Evolutionary conservation across 345 rosid species (phyloP), one percentile per base, ranked within the genome.

Genomic region (Moringa oleifera): DNA sequence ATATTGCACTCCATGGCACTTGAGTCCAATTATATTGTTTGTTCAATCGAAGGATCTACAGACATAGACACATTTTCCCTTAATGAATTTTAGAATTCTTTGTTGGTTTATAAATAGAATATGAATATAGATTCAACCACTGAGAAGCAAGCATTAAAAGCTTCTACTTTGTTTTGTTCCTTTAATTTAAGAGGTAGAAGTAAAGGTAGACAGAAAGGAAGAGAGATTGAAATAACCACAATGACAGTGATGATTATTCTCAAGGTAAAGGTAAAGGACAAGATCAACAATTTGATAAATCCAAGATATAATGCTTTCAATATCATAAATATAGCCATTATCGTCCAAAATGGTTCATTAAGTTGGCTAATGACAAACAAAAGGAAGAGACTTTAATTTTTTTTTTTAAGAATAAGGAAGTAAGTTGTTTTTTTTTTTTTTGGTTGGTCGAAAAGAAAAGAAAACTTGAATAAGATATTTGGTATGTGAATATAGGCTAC

Each of bases 11-110:
- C 57, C 1, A 20, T 66, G 22, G 1, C 69, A 18, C 12, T 10
- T 20, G 57, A 50, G 19, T 66, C 20, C 15, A 25, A 69, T 28
- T 62, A 62, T 62, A 57, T 62, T 18, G 52, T 69, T 0, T 62
- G 58, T 37, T 56, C 58, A 25, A 47, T 59, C 37, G 33, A 68
- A 25, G 55, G 61, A 24, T 61, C 56, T 0, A 61, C 61, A n/a
- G 66, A 68, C 15, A 23, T 55, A 20, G 18, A 68, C 49, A 45
- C 18, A 18, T 22, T 61, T 1, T 50, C 51, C 0, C 46, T 68
- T 62, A 22, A 62, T 36, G 73, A 61, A 54, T 7, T 60, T 2
- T 18, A 59, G 7, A 45, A 61, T 33, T 53, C 61, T 9, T 51
- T 60, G 4, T 8, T 68, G 9, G 66, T 68, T 3, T 23, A 61